phyloP scores from a whole-genome alignment of 208 protist species.

The Crithidia acanthocephali region DNA sequence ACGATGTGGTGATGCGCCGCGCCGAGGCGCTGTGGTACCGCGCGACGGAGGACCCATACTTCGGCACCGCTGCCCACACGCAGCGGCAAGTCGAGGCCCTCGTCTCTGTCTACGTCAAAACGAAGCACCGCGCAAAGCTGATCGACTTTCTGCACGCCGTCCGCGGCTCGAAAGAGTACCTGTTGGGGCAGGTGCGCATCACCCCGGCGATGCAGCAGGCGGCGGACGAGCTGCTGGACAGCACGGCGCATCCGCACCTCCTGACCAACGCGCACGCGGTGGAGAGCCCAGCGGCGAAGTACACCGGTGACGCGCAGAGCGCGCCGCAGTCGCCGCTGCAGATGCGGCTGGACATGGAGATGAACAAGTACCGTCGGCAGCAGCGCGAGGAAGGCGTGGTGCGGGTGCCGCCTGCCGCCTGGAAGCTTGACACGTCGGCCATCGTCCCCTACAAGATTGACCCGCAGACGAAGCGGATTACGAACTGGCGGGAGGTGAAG shows the following conservation, averaged over 20 bases:
- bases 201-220: constrained; percentile 63
- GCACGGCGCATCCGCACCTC: constrained; percentile 79
- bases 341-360: constrained; percentile 88
- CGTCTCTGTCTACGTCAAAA: constrained; percentile 76
- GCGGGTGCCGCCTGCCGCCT: constrained; percentile 79
- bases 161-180: constrained; percentile 77
- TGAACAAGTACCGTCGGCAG: constrained; percentile 74
- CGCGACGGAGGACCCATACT: constrained; percentile 88
- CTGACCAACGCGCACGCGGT: constrained; percentile 83
- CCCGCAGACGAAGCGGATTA: constrained; percentile 60
- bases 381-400: constrained; percentile 91
- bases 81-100: constrained; percentile 86
- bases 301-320: constrained; percentile 70
- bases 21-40: constrained; percentile 91
- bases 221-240: constrained; percentile 76
- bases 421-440: constrained; percentile 67
- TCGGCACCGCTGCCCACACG: constrained; percentile 74
- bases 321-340: constrained; percentile 83
- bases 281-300: constrained; percentile 55
- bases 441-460: constrained; percentile 89
- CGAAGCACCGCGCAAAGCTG: constrained; percentile 82
- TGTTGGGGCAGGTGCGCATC: constrained; percentile 62
- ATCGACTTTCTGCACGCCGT: constrained; percentile 79
- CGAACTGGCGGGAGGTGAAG: constrained; percentile 92
- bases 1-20: constrained; percentile 83